These are phyloP conservation scores for Monosporascus sp. DNA, from an alignment of 2,329 filamentous ascomycete genomes.

Conservation along the genomic window DNA sequence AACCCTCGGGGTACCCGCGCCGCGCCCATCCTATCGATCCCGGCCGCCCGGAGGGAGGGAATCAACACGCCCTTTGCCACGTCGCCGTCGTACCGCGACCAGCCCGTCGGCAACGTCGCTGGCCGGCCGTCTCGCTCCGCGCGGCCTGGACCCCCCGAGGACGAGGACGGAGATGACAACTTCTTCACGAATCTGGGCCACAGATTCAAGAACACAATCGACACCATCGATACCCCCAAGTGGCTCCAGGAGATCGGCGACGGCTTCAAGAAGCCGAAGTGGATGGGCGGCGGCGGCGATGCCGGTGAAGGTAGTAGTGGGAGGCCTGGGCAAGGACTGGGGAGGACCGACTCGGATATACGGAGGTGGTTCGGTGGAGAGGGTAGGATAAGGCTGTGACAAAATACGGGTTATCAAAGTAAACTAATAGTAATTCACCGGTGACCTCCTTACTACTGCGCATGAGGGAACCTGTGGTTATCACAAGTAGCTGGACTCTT, in stretches of 20 bases:
- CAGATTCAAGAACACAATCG: slow-evolving; percentile 86
- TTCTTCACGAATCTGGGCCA: slow-evolving; percentile 82
- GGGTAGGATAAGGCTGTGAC: slow-evolving; percentile 28
- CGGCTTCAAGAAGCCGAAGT: slow-evolving; percentile 70
- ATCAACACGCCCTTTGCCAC: slow-evolving; percentile 39
- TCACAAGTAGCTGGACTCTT: no score
- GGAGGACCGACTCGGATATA: slow-evolving; percentile 37
- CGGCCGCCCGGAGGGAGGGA: slow-evolving; percentile 32
- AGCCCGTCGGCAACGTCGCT: slow-evolving; percentile 25
- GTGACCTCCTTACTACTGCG: no score
- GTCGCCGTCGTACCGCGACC: slow-evolving; percentile 31
- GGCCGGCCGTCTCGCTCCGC: background rate
- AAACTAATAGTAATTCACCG: no score
- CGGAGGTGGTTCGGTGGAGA: slow-evolving; percentile 55
- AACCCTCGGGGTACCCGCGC: slow-evolving; percentile 26
- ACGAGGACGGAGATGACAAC: slow-evolving; percentile 67
- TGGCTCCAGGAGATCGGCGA: slow-evolving; percentile 72
- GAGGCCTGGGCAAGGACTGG: slow-evolving; percentile 19
- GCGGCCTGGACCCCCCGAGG: slow-evolving; percentile 33
- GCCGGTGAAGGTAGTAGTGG: slow-evolving; percentile 23
- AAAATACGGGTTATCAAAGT: background rate
- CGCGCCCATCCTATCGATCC: slow-evolving; percentile 44
- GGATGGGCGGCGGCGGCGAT: slow-evolving; percentile 64
- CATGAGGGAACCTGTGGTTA: no score
- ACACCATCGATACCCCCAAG: slow-evolving; percentile 72